Percentiles rank a stretch among this genome's conserved stretches.
Conservation (phyloP, 495 filamentous ascomycete species). For the Terfezia boudieri region DNA sequence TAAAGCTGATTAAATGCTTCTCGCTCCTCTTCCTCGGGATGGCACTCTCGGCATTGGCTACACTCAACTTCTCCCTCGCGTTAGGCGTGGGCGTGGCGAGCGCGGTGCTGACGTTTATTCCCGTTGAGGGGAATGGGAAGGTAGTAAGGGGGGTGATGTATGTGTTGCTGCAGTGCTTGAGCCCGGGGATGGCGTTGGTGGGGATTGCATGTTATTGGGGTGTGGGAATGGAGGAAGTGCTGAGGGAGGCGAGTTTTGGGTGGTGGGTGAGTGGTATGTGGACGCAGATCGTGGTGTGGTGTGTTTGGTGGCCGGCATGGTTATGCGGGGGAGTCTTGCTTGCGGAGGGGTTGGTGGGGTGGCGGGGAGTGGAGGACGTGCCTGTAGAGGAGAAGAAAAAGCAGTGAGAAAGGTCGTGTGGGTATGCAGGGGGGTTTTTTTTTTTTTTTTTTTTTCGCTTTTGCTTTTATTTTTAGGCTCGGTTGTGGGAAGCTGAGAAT, state of each 20-base stretch:
- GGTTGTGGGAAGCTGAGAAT: too few species aligned
- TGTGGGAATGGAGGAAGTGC: conserved; percentile 29
- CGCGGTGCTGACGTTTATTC: conserved; percentile 50
- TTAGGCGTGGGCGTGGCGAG: conserved; percentile 65
- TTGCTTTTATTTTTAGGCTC: too few species aligned
- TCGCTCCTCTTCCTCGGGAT: conserved; percentile 79
- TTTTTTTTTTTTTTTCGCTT: too few species aligned
- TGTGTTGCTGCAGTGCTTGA: conserved; percentile 31
- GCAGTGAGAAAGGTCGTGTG: neutral
- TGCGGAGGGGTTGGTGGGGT: neutral
- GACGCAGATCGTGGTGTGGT: conserved; percentile 79
- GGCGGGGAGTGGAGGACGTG: neutral
- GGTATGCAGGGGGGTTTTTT: neutral
- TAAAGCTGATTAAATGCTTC: conserved; percentile 65
- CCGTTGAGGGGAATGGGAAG: conserved; percentile 23
- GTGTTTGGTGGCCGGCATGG: conserved; percentile 98
- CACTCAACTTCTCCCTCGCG: conserved; percentile 85
- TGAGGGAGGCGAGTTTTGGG: conserved; percentile 61
- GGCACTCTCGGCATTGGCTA: conserved; percentile 76
- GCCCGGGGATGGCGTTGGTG: conserved; percentile 41
- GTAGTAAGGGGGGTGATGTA: conserved; percentile 22
- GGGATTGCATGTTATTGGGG: conserved; percentile 30
- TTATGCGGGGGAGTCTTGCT: conserved; percentile 16
- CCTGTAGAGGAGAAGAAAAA: neutral
- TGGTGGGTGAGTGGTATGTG: conserved; percentile 87